Conservation (phyloP, 2,329 filamentous ascomycete species). For the Rutstroemia sp. region DNA sequence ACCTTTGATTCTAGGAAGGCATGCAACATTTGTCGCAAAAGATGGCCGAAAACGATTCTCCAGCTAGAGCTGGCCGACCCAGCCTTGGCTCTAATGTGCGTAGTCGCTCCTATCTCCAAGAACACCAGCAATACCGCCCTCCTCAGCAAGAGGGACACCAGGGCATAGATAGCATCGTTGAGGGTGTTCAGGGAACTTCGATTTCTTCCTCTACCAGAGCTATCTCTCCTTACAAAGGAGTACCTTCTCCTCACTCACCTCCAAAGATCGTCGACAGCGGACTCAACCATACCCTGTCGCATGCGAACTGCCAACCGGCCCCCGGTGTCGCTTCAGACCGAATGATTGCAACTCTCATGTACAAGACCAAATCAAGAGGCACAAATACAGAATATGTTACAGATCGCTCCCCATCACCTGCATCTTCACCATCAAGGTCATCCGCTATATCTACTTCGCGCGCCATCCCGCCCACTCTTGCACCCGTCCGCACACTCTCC, state of each 20-base stretch:
- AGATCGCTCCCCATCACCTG: constrained; percentile 31
- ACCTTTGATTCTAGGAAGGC: too few relatives aligned
- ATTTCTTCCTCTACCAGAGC: constrained; percentile 34
- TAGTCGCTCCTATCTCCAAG: constrained; percentile 54
- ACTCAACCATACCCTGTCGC: constrained; percentile 53
- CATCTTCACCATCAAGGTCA: constrained; percentile 8
- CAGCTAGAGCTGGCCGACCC: constrained; percentile 20
- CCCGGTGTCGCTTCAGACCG: constrained; percentile 41
- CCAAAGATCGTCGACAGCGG: constrained; percentile 56
- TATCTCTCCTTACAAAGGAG: constrained; percentile 48
- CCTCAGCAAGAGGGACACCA: constrained; percentile 45
- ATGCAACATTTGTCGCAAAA: background rate
- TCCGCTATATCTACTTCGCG: constrained; percentile 8
- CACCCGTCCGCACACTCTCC: constrained; percentile 51
- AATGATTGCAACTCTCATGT: constrained; percentile 57
- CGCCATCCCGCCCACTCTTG: constrained; percentile 35
- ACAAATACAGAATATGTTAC: constrained; percentile 32
- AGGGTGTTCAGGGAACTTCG: constrained; percentile 40
- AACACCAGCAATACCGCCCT: constrained; percentile 57
- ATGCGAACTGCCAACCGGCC: constrained; percentile 53
- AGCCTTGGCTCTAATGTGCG: constrained; percentile 37
- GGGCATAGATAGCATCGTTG: constrained; percentile 59
- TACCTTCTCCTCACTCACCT: constrained; percentile 51
- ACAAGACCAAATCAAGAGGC: constrained; percentile 40
- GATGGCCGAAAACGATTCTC: constrained; percentile 4